Evolutionary conservation across 257 asterid species (phyloP).

Genomic region (Capsicum pubescens): DNA sequence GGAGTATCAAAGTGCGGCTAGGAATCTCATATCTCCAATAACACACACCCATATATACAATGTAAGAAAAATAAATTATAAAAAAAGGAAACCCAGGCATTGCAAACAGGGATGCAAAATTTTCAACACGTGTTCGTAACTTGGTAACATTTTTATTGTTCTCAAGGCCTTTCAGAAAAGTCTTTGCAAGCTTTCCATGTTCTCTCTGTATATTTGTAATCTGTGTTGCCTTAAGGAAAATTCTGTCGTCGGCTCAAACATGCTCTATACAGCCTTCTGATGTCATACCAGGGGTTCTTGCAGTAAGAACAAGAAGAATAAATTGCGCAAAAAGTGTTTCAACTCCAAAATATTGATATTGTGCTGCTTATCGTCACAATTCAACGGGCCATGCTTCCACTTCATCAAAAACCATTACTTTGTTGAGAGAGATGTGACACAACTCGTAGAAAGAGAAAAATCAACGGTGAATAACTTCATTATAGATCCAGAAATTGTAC

Average conservation of each 20-base stretch:
- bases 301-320: neutral
- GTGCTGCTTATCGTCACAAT: conserved; percentile 72
- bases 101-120: conserved; percentile 79
- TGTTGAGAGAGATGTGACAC: conserved; percentile 76
- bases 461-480: neutral
- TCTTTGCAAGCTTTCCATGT: conserved; percentile 66
- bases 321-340: neutral
- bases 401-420: conserved; percentile 78
- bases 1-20: too few relatives aligned
- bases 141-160: conserved; percentile 74
- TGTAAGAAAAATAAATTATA: too few relatives aligned
- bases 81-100: conserved; percentile 54
- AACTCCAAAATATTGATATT: neutral
- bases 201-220: conserved; percentile 67
- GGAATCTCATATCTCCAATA: too few relatives aligned
- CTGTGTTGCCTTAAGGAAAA: conserved; percentile 67
- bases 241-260: conserved; percentile 71
- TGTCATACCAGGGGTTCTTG: conserved; percentile 92
- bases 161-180: conserved; percentile 72
- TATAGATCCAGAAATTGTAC: too few relatives aligned
- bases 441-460: conserved; percentile 43
- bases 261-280: conserved; percentile 85
- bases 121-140: conserved; percentile 72
- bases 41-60: too few relatives aligned
- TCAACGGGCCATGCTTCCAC: conserved; percentile 69